phyloP scores from a whole-genome alignment of 371 early-diverging fungal species.

The Mortierella sp. region DNA sequence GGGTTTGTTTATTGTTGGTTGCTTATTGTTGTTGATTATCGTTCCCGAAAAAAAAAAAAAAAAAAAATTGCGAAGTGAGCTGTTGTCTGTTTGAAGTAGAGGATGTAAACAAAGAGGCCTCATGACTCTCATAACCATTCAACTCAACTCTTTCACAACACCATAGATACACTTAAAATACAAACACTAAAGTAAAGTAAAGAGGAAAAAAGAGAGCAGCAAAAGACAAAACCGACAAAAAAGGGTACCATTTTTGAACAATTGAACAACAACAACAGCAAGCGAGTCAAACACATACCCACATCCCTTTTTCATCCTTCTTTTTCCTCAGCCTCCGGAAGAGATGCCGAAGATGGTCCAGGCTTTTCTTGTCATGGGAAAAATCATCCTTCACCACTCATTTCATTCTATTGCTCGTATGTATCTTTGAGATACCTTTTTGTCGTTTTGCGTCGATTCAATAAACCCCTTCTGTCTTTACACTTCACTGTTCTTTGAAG shows the following conservation, averaged over 20 bases:
- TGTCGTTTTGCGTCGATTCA: neutral
- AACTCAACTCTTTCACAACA: neutral
- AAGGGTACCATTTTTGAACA: conserved; percentile 3
- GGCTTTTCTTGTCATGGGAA: conserved; percentile 13
- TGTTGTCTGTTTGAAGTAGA: neutral
- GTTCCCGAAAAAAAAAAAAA: neutral
- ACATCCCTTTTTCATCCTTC: neutral
- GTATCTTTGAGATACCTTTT: neutral
- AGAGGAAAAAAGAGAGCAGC: neutral
- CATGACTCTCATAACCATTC: neutral
- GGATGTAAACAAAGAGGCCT: neutral
- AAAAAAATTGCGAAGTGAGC: neutral
- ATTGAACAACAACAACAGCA: too few relatives aligned
- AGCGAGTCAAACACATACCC: neutral
- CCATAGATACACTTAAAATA: neutral
- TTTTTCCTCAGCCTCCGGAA: conserved; percentile 8
- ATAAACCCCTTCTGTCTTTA: neutral
- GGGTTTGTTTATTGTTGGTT: neutral
- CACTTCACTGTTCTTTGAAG: too few relatives aligned
- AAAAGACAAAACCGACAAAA: neutral
- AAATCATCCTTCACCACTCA: neutral
- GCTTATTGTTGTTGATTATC: too few relatives aligned
- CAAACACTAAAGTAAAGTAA: neutral
- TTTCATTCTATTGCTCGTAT: neutral
- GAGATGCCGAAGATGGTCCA: conserved; percentile 11